Conservation (phyloP, 2,329 filamentous ascomycete genomes). For the Venturia oleaginea region DNA sequence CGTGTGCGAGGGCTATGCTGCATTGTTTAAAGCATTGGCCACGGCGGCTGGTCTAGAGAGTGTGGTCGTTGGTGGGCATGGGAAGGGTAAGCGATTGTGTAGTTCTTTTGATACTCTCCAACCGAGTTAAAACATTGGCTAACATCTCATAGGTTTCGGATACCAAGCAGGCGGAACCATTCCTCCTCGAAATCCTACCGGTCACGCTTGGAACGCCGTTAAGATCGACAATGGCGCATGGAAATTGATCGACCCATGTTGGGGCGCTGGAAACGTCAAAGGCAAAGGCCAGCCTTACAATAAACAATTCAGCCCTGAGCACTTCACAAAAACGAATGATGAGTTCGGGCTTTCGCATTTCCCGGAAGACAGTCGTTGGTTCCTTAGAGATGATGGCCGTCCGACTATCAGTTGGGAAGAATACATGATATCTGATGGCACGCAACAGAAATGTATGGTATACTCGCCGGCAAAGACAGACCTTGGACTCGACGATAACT, state of each 20-base stretch:
- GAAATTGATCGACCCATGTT: slow-evolving; percentile 88
- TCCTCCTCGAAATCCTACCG: slow-evolving; percentile 50
- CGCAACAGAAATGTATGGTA: slow-evolving; percentile 36
- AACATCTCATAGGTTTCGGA: slow-evolving; percentile 51
- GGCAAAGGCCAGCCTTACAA: slow-evolving; percentile 50
- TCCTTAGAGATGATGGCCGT: slow-evolving; percentile 67
- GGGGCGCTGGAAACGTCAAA: slow-evolving; percentile 72
- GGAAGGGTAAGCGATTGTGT: slow-evolving; percentile 44
- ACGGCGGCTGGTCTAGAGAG: slow-evolving; percentile 70
- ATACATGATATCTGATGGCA: slow-evolving; percentile 51
- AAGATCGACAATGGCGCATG: slow-evolving; percentile 77
- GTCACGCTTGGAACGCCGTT: slow-evolving; percentile 91
- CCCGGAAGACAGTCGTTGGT: slow-evolving; percentile 56
- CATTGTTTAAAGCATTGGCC: slow-evolving; percentile 70
- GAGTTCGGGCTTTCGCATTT: slow-evolving; percentile 76
- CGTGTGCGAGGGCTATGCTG: slow-evolving; percentile 87
- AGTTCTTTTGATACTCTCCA: not conserved
- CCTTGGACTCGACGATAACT: slow-evolving; percentile 45
- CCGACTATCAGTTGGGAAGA: slow-evolving; percentile 63
- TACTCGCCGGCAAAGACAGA: slow-evolving; percentile 38
- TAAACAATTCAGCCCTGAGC: slow-evolving; percentile 55
- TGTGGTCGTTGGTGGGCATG: slow-evolving; percentile 65
- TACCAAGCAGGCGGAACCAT: slow-evolving; percentile 55
- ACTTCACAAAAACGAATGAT: slow-evolving; percentile 60
- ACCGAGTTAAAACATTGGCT: not conserved